Evolutionary conservation across 768 basidiomycete genomes (phyloP), one percentile per base, ranked within the genome.

Genomic region (Boletus rubescentipes): DNA sequence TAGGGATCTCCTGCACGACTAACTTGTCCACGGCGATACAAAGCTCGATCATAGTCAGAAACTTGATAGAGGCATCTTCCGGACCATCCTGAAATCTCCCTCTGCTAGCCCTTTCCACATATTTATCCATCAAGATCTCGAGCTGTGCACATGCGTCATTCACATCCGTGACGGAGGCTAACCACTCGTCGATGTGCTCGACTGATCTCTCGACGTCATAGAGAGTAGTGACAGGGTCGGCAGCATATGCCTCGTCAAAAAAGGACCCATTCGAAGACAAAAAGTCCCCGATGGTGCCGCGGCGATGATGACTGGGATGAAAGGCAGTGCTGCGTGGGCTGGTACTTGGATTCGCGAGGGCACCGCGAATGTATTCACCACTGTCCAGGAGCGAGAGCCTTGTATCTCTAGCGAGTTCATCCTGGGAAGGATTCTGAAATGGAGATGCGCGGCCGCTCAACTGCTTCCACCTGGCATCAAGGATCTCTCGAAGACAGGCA

Each of bases 121-220:
- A 73, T 9, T 57, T 37, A 7, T 46, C 39, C 34, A 21, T 67
- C 39, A 65, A 68, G 2, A 61, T 29, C 52, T 58, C 55, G 20
- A 65, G 54, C 23, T 55, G 52, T 7, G 20, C 9, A 0, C 66
- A 65, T 4, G 61, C 64, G 1, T 41, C 26, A 3, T 58, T 49
- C 4, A 34, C 26, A 5, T 46, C 20, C 2, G 18, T 29, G 40
- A 61, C 66, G 40, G 1, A 11, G 11, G 40, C 26, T 7, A 72
- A 57, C 75, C 76, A 78, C 11, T 35, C 40, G 20, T 71, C 68
- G 4, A 79, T 55, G 11, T 67, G 57, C 38, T 67, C 55, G 41
- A 77, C 64, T 7, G 63, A 53, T 14, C 41, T 46, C 54, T 79
- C 75, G 9, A 79, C 66, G 43, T 78, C 78, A 16, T 59, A 68